Base-by-base conservation (phyloP, 192 early-diverging fungal species). In the Rhizoclosmatium globosum region DNA sequence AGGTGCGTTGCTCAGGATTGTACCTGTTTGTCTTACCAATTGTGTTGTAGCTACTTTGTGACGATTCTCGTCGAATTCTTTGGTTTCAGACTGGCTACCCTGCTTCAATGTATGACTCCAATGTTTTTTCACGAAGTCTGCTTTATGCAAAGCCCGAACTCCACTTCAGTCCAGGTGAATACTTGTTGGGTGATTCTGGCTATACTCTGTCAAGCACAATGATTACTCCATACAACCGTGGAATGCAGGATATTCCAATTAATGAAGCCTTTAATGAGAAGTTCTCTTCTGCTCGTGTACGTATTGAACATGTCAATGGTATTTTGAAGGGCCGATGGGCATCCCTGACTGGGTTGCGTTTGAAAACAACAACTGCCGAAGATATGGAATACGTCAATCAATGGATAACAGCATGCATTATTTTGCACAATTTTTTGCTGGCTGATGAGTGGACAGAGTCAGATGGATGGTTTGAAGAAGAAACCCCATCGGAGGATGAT, bases 31-130 rank as follows among this genome's bases (percentile, higher is more conserved):
- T 50, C 15, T 50, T 50, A 50, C 4, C n/a, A 4, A 50, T 50
- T 50, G 48, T n/a, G n/a, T n/a, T 64, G 60, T 65, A 50, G 74
- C 6, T 75, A 15, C 19, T 41, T 19, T 75, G 74, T 23, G 48
- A 75, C 43, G 45, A 66, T 2, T 23, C 43, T n/a, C 19, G 42
- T 15, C 61, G 60, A 23, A 75, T 75, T 41, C 58, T 38, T 2
- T 75, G 60, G 60, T 62, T 50, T 50, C 4, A 4, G 6, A 75
- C 64, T 67, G 74, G 74, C 4, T 75, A 48, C 60, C n/a, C 61
- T 17, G 74, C 61, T 39, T 75, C 74, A 9, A 66, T 75, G 60
- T 23, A 19, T 68, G 74, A 75, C 46, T 75, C 74, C 68, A 75
- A 57, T 4, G 4, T 72, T n/a, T 72, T n/a, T 38, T 41, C 41